Evolutionary conservation across 2,329 filamentous ascomycete genomes (phyloP), one percentile per base, ranked within the genome.

Genomic region (Eutypa lata): DNA sequence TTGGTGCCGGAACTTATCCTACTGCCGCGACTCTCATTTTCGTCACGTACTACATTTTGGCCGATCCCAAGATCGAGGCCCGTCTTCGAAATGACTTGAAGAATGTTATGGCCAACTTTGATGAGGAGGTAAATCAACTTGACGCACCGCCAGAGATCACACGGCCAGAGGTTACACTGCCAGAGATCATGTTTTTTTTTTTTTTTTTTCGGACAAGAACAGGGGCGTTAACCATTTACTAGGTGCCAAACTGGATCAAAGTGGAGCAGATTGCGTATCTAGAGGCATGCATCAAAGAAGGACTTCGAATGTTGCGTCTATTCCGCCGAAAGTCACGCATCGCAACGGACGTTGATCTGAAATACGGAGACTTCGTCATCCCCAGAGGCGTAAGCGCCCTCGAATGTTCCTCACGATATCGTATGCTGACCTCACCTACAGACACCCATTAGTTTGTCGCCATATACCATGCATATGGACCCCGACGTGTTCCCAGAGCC

Each of bases 401-500:
- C 10, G 7, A 33, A 19, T 18, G 26, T 38, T 31, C 22, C 19
- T 46, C 22, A 35, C 19, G 37, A 11, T 38, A 21, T 33, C 26
- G 10, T 10, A 31, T 31, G 26, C 26, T 10, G 10, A 31, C 26
- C 26, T 31, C 26, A 31, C 26, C 48, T 14, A 49, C 24, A 57
- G 52, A 50, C 48, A 3, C 55, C 55, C 31, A 52, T 57, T 3
- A 51, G 50, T 31, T 53, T 57, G 55, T 57, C 55, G 1, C 43
- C 46, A 16, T 53, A 33, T 40, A 31, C 38, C 10, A 52, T 57
- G 50, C 55, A 54, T 38, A 48, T 49, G 43, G 55, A 57, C 44
- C 53, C 55, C 18, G 48, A 52, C 24, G 53, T 55, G 7, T 57
- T 49, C 26, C 55, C 55, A 7, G 48, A 53, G 16, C 55, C 55